These are phyloP conservation scores for Neurospora sp. DNA, from an alignment of 495 filamentous ascomycete genomes.

Conservation along the genomic window DNA sequence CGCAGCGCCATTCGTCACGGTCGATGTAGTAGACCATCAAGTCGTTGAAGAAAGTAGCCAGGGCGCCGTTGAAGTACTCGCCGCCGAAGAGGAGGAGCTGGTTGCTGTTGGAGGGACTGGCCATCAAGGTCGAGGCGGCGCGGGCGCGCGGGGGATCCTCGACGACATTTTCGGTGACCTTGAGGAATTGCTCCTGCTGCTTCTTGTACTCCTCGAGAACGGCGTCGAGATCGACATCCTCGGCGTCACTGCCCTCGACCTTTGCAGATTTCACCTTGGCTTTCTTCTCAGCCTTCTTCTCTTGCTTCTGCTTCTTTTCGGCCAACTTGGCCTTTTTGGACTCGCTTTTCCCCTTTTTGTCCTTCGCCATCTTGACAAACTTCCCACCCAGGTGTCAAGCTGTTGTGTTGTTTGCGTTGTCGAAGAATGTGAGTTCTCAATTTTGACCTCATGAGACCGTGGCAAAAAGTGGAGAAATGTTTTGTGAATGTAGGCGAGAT, in stretches of 20 bases:
- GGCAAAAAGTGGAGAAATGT: constrained; percentile 2
- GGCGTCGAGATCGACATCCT: constrained; percentile 92
- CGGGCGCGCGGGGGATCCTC: constrained; percentile 65
- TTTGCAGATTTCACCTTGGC: constrained; percentile 41
- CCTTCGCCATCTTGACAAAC: constrained; percentile 40
- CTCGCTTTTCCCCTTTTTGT: constrained; percentile 49
- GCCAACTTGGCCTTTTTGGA: constrained; percentile 52
- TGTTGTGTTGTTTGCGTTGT: not conserved
- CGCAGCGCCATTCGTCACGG: constrained; percentile 74
- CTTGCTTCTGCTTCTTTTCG: constrained; percentile 56
- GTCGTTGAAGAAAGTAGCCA: constrained; percentile 57
- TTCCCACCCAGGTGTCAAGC: not conserved
- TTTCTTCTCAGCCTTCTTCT: constrained; percentile 55
- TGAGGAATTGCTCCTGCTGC: constrained; percentile 83
- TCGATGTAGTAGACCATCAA: constrained; percentile 86
- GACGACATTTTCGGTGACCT: constrained; percentile 75
- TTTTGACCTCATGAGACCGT: not conserved
- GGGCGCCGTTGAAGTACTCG: constrained; percentile 54
- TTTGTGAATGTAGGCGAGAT: not conserved
- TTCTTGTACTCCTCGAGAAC: constrained; percentile 83
- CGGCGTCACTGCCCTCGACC: constrained; percentile 64
- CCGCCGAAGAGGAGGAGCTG: constrained; percentile 91
- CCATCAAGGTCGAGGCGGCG: constrained; percentile 67
- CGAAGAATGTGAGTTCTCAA: not conserved
- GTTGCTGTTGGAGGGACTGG: constrained; percentile 73